Evolutionary conservation across 768 basidiomycete genomes (phyloP).

Genomic region (Boletus pseudopeckii): DNA sequence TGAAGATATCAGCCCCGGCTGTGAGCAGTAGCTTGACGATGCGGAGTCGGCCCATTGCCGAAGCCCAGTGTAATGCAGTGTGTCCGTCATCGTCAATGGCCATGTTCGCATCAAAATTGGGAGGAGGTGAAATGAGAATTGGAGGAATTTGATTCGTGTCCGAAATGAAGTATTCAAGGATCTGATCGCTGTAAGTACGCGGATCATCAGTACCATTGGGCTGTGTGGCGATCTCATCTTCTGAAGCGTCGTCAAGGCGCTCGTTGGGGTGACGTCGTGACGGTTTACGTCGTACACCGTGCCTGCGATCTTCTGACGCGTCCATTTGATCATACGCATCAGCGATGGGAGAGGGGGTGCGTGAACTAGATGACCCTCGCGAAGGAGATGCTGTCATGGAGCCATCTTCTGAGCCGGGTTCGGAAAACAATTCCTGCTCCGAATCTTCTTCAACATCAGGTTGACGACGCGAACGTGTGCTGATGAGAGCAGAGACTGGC

Average conservation of each 20-base stretch:
- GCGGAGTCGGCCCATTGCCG: conserved; percentile 96
- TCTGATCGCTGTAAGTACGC: conserved; percentile 88
- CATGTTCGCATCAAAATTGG: conserved; percentile 93
- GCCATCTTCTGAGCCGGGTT: conserved; percentile 78
- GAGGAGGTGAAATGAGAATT: conserved; percentile 81
- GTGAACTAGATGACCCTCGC: conserved; percentile 81
- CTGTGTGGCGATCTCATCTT: conserved; percentile 37
- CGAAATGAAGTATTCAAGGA: conserved; percentile 97
- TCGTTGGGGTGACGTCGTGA: conserved; percentile 47
- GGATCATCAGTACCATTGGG: conserved; percentile 50
- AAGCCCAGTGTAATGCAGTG: conserved; percentile 96
- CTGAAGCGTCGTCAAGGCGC: conserved; percentile 43
- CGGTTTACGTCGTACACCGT: conserved; percentile 45
- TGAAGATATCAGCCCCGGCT: conserved; percentile 94
- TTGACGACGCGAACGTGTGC: conserved; percentile 60
- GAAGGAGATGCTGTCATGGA: conserved; percentile 90
- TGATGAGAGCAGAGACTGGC: conserved; percentile 26
- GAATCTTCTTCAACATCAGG: conserved; percentile 51
- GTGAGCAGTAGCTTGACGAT: conserved; percentile 92
- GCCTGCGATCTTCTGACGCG: conserved; percentile 25
- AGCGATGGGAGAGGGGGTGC: conserved; percentile 86
- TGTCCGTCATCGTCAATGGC: conserved; percentile 98
- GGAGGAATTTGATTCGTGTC: conserved; percentile 90
- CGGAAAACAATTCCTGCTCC: conserved; percentile 62
- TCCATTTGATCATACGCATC: conserved; percentile 36